These are phyloP conservation scores for Cubamyces lactineus DNA, from an alignment of 768 basidiomycete genomes.

Conservation along the genomic window DNA sequence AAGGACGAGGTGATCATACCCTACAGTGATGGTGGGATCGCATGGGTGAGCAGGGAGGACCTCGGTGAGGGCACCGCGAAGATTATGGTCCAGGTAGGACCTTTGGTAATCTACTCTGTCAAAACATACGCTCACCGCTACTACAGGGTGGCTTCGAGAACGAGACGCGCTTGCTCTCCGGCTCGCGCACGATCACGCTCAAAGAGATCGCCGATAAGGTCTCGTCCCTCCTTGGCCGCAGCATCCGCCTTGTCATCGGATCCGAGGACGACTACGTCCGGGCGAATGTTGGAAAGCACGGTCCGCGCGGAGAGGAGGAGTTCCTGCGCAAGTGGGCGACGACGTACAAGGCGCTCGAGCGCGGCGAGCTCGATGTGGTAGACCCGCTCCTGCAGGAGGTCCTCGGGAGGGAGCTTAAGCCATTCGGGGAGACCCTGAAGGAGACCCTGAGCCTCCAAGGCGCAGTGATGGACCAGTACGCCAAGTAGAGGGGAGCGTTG, in stretches of 20 bases:
- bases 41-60: conserved; percentile 40
- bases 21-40: conserved; percentile 39
- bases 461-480: conserved; percentile 24
- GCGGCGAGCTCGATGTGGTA: conserved; percentile 35
- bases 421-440: conserved; percentile 32
- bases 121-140: not conserved
- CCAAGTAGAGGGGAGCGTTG: conserved; percentile 20
- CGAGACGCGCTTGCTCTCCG: conserved; percentile 35
- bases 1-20: conserved; percentile 35
- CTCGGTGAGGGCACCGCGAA: conserved; percentile 41
- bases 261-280: conserved; percentile 34
- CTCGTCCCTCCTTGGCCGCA: conserved; percentile 25
- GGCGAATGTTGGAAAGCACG: conserved; percentile 22
- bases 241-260: conserved; percentile 28
- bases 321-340: conserved; percentile 36
- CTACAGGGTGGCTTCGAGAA: conserved; percentile 32
- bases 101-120: not conserved
- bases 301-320: conserved; percentile 29
- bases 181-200: conserved; percentile 31
- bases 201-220: conserved; percentile 31
- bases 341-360: conserved; percentile 34
- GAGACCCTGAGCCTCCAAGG: conserved; percentile 23
- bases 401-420: conserved; percentile 34
- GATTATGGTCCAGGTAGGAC: conserved; percentile 33
- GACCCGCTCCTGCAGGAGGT: conserved; percentile 34